Base-by-base conservation (phyloP, 129 eudicot species). In the Heracleum sosnowskyi region DNA sequence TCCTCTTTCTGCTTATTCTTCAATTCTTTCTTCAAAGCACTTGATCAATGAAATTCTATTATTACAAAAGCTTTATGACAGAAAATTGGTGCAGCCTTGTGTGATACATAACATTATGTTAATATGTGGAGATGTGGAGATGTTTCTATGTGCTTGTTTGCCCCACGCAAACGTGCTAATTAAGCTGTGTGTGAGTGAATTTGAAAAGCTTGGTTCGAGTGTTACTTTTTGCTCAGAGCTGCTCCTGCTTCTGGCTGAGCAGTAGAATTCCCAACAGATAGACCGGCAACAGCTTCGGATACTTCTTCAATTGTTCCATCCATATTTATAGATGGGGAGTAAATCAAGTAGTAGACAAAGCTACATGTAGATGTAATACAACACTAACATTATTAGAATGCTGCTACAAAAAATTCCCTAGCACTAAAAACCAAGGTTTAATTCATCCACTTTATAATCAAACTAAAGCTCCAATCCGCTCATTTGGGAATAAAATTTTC, bases 21-120 rank as follows among this genome's bases (percentile, higher is more conserved):
- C 53, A 72, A 76, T 69, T 83, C 85, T 83, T 82, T 85, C 86
- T 88, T 88, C 29, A 47, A 76, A 79, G 89, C 91, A 81, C 89
- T 85, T 34, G 6, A 31, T n/a, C n/a, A 64, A 64, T 13, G 20
- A 64, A 31, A 76, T 41, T 47, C 75, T 20, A 63, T 18, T 47
- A 68, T 35, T 66, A 26, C 28, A 40, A 13, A 72, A n/a, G 51
- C 37, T 64, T 22, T 3, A 70, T 24, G 24, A 37, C 26, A 70
- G 47, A 70, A 37, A 37, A 12, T 11, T 64, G 71, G 31, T 13
- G 39, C 75, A 70, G 1, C 26, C 42, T 20, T 70, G 46, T 34
- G 46, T 37, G 46, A 70, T 33, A 29, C 39, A 64, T 33, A 64
- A n/a, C 66, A 57, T n/a, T n/a, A 26, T 24, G n/a, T 57, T 9